These are phyloP conservation scores for Marsdenia floribunda DNA, from an alignment of 257 asterid genomes.

Conservation along the genomic window DNA sequence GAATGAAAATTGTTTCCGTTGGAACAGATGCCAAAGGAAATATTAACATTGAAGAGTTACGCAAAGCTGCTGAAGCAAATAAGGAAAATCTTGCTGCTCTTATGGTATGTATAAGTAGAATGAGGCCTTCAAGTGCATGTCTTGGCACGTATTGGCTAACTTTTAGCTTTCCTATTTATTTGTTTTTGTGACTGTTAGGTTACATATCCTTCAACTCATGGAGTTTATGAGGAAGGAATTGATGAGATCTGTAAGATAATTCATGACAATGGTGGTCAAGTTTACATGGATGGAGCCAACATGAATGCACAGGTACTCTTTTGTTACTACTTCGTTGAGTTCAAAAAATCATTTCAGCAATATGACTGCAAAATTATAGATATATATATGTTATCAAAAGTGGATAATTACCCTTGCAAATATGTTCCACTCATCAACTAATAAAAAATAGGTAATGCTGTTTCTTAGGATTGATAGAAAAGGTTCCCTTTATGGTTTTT, in stretches of 20 bases:
- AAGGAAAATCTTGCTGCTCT: constrained; percentile 85
- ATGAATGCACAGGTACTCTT: constrained; percentile 94
- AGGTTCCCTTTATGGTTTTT: neutral
- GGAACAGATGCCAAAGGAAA: constrained; percentile 99
- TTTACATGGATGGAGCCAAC: constrained; percentile 99
- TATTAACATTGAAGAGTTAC: constrained; percentile 82
- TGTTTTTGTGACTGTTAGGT: constrained; percentile 45
- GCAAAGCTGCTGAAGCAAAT: constrained; percentile 79
- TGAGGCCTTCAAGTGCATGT: neutral
- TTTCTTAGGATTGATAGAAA: neutral
- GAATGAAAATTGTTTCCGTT: constrained; percentile 95
- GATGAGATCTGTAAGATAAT: constrained; percentile 94
- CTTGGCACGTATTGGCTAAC: neutral
- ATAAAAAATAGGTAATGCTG: neutral
- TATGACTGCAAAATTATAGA: neutral
- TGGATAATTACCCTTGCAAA: neutral
- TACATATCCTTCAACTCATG: constrained; percentile 98
- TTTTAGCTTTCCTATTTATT: constrained; percentile 2
- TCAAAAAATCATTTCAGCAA: neutral
- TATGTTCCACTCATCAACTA: neutral
- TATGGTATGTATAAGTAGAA: constrained; percentile 47
- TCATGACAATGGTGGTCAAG: constrained; percentile 98
- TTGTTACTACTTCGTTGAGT: neutral
- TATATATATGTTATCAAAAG: neutral
- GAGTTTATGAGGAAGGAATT: constrained; percentile 97